Base-by-base conservation (phyloP, 192 early-diverging fungal species). In the Gigaspora rosea region DNA sequence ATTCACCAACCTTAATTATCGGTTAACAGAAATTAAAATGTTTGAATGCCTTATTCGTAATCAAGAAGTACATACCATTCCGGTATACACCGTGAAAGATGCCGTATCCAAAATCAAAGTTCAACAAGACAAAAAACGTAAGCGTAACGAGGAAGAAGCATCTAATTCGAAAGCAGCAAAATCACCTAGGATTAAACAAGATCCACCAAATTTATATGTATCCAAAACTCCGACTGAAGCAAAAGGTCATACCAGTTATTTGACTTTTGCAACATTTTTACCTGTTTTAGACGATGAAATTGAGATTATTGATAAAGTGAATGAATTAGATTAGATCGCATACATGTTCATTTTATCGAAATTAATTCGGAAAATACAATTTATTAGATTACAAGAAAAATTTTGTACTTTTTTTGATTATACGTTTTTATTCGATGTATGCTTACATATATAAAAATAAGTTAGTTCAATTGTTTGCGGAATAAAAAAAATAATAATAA, bases 201-300 rank as follows among this genome's bases (percentile, higher is more conserved):
- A 84, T 49, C 83, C 80, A 35, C 72, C 73, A 47, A 86, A 88
- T 47, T 66, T 91, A 35, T 68, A 89, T 36, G 85, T 93, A 12
- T 88, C 92, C 3, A 93, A 90, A 67, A 87, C 89, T 8, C 78
- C 85, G 3, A 73, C 63, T 2, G 90, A 86, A 62, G 82, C 86
- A 72, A 88, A 91, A 46, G 97, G 97, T 6, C 97, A 98, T 81
- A 98, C 97, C 1, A 97, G 95, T 49, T 98, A 94, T 78, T 84
- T 98, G 78, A 94, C 95, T 16, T 98, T 98, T 92, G 96, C 95
- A 4, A 93, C 91, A 0, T 86, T 94, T 75, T 82, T 93, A 41
- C 92, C 92, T n/a, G 36, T 66, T 66, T 66, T 66, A 15, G 41
- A 66, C 36, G 63, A 65, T 66, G 64, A 66, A 11, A 2, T 41